Percentiles rank a stretch among this genome's conserved stretches.
Evolutionary conservation across 345 rosid genomes (phyloP).

Genomic region (Heritiera fomes): DNA sequence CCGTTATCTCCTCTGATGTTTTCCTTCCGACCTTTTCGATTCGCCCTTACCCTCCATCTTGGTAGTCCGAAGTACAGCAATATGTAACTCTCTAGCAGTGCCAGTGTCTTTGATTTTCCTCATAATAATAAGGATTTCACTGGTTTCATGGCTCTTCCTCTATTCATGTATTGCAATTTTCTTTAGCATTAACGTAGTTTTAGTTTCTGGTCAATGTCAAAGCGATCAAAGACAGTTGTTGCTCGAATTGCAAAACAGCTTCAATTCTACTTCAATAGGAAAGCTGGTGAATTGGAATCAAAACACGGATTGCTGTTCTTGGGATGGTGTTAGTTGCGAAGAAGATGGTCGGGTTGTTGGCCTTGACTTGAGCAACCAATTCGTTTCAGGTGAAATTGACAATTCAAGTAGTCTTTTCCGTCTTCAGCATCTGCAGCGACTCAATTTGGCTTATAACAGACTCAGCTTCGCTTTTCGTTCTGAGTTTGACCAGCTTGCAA

Average conservation of each 20-base stretch:
- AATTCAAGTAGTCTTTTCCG: slow-evolving; percentile 37
- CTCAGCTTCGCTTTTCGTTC: slow-evolving; percentile 35
- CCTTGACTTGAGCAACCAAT: slow-evolving; percentile 43
- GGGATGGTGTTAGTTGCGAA: slow-evolving; percentile 52
- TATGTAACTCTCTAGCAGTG: neutral
- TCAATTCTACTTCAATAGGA: neutral
- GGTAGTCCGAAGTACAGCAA: too few relatives aligned
- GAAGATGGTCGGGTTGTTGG: slow-evolving; percentile 34
- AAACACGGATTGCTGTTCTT: slow-evolving; percentile 34
- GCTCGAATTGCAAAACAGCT: slow-evolving; percentile 35
- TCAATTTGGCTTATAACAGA: slow-evolving; percentile 43
- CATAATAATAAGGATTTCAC: slow-evolving; percentile 19
- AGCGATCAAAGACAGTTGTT: slow-evolving; percentile 36
- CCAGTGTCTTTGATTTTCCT: neutral
- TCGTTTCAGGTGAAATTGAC: slow-evolving; percentile 35
- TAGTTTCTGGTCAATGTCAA: slow-evolving; percentile 39
- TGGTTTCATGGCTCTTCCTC: slow-evolving; percentile 22
- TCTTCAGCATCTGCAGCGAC: slow-evolving; percentile 37
- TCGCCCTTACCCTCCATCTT: neutral
- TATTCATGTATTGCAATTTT: neutral
- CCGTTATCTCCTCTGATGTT: neutral
- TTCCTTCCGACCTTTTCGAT: neutral
- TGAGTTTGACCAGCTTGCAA: slow-evolving; percentile 31
- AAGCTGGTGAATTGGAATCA: slow-evolving; percentile 36
- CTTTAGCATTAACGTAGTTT: neutral